Evolutionary conservation across 83 land plant species (phyloP).

Genomic region (Thuja plicata): DNA sequence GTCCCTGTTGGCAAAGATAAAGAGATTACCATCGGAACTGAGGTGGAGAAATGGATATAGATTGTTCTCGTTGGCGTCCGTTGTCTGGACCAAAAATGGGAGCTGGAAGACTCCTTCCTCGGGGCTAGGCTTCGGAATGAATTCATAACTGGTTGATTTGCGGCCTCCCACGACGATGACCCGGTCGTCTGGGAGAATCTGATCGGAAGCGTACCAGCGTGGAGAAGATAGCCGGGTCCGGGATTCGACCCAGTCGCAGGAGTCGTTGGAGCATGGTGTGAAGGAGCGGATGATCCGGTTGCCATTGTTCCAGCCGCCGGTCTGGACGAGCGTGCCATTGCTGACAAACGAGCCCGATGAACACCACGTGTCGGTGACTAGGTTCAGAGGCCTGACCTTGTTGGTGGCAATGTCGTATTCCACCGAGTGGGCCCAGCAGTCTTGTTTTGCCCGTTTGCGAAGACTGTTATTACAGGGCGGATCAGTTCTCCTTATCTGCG

Average conservation of each 20-base stretch:
- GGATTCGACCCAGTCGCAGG: conserved; percentile 53
- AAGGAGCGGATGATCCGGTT: conserved; percentile 26
- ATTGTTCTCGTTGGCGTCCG: conserved; percentile 26
- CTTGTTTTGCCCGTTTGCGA: background rate
- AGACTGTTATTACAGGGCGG: background rate
- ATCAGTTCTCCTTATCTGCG: conserved; percentile 11
- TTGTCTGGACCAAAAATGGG: conserved; percentile 28
- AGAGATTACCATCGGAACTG: conserved; percentile 57
- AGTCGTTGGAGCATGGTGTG: conserved; percentile 18
- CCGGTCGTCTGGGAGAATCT: conserved; percentile 51
- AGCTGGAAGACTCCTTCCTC: conserved; percentile 15
- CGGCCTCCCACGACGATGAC: conserved; percentile 57
- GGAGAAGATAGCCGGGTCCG: background rate
- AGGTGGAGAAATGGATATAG: conserved; percentile 70
- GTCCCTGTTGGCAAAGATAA: conserved; percentile 69
- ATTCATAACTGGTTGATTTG: conserved; percentile 34
- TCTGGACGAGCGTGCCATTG: conserved; percentile 53
- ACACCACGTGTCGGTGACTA: conserved; percentile 68
- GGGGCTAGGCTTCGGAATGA: conserved; percentile 22
- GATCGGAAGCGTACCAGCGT: conserved; percentile 69
- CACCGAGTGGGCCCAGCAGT: conserved; percentile 67
- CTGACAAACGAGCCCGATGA: conserved; percentile 52
- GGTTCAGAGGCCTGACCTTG: conserved; percentile 39
- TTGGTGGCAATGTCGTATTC: conserved; percentile 50
- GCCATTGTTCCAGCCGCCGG: conserved; percentile 61